A percentile compares a stretch with the other conserved stretches of the same genome.
phyloP scores from a whole-genome alignment of 305 asterid genomes.

The Fraxinus dipetala region DNA sequence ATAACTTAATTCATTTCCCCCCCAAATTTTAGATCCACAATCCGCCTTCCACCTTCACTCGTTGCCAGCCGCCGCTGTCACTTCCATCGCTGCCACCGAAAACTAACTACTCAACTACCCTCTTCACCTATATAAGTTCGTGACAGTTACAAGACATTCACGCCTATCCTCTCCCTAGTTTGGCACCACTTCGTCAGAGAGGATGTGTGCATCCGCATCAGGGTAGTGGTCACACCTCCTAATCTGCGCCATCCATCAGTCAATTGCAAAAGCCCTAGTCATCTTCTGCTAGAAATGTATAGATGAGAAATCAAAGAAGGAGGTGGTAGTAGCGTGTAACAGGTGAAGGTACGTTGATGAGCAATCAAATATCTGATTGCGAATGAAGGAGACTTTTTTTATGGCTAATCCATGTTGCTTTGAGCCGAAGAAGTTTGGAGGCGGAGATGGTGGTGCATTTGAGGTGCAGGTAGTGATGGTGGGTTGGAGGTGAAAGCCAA shows the following conservation, averaged over 20 bases:
- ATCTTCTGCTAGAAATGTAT: slow-evolving; percentile 68
- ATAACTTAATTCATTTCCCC: no score
- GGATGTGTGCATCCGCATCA: slow-evolving; percentile 74
- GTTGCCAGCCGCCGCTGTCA: no score
- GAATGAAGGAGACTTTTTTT: background rate
- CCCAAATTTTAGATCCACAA: no score
- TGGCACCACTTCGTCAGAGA: slow-evolving; percentile 69
- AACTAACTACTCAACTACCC: no score
- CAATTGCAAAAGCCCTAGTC: slow-evolving; percentile 65
- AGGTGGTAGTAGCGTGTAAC: slow-evolving; percentile 9
- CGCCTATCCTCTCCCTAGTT: slow-evolving; percentile 67
- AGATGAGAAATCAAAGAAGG: slow-evolving; percentile 68
- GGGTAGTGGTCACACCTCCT: slow-evolving; percentile 80
- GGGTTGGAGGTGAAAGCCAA: no score
- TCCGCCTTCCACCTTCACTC: no score
- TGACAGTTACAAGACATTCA: slow-evolving; percentile 65
- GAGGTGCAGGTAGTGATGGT: no score
- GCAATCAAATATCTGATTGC: slow-evolving; percentile 28
- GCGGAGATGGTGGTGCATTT: background rate
- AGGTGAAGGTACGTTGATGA: no score
- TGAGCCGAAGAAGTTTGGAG: slow-evolving; percentile 84
- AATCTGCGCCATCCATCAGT: slow-evolving; percentile 78
- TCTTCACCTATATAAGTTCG: no score
- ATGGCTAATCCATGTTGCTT: slow-evolving; percentile 77
- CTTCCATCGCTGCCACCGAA: no score